Percentiles rank a stretch among this genome's conserved stretches.
Evolutionary conservation across 805 yeast genomes (phyloP).

Genomic region (Zygosaccharomyces lentus): DNA sequence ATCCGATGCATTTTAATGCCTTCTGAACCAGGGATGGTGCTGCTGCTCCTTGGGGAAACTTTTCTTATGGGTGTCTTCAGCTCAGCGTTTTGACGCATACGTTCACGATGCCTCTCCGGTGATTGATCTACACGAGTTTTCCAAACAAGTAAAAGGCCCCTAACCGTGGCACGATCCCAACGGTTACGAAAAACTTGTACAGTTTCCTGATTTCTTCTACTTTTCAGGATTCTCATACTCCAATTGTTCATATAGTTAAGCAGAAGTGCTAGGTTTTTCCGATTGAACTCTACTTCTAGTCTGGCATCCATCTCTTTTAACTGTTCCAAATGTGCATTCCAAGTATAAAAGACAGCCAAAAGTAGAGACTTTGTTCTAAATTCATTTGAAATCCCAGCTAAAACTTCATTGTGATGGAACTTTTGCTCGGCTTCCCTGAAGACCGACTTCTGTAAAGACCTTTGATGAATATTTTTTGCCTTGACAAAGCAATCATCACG

Average conservation of each 20-base stretch:
- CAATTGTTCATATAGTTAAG: constrained; percentile 32
- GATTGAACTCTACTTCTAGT: constrained; percentile 23
- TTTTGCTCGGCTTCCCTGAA: background rate
- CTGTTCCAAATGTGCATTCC: constrained; percentile 18
- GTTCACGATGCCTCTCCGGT: constrained; percentile 9
- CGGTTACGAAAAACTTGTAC: constrained; percentile 34
- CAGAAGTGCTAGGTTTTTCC: constrained; percentile 21
- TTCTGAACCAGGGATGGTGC: constrained; percentile 38
- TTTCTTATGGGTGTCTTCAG: constrained; percentile 25
- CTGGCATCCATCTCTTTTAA: constrained; percentile 17
- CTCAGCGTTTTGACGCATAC: constrained; percentile 3
- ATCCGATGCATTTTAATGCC: constrained; percentile 34
- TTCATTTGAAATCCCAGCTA: constrained; percentile 15
- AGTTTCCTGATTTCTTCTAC: constrained; percentile 35
- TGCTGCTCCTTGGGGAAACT: constrained; percentile 6
- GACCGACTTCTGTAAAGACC: background rate
- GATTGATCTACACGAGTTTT: constrained; percentile 19
- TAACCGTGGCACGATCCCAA: constrained; percentile 39
- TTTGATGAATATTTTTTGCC: constrained; percentile 10
- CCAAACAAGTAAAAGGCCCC: constrained; percentile 39
- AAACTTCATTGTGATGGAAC: background rate
- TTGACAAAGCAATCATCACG: constrained; percentile 8
- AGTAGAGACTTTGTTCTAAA: constrained; percentile 24
- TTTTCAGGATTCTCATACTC: constrained; percentile 35
- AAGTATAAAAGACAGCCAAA: constrained; percentile 24